phyloP scores from a whole-genome alignment of 2,329 filamentous ascomycete genomes.

The Penicillium palitans region DNA sequence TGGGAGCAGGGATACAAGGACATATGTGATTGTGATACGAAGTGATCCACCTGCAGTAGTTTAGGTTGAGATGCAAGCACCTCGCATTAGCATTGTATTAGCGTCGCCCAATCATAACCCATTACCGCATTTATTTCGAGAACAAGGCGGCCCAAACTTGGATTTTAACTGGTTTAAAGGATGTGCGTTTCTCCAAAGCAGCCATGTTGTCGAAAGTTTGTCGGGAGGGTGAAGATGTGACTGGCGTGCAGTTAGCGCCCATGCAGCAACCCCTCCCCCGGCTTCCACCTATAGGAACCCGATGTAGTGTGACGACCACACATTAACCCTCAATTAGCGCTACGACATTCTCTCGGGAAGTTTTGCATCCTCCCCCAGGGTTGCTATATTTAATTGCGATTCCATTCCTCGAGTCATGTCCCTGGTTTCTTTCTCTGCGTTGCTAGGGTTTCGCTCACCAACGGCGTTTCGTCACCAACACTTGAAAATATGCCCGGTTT shows the following conservation, averaged over 20 bases:
- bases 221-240: neutral
- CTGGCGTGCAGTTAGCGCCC: slow-evolving; percentile 9
- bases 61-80: neutral
- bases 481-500: neutral
- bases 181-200: neutral
- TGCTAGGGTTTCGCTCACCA: neutral
- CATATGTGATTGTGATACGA: slow-evolving; percentile 15
- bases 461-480: neutral
- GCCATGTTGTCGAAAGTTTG: neutral
- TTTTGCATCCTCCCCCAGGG: neutral
- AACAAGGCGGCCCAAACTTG: neutral
- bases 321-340: slow-evolving; percentile 7
- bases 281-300: neutral
- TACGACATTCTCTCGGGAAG: neutral
- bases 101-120: neutral
- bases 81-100: neutral
- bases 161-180: neutral
- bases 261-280: neutral
- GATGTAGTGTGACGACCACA: neutral
- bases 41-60: slow-evolving; percentile 24
- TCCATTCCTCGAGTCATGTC: slow-evolving; percentile 1
- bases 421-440: neutral
- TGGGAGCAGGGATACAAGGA: neutral
- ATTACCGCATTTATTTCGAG: neutral
- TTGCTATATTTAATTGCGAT: neutral